A percentile compares a stretch with the other conserved stretches of the same genome.
Evolutionary conservation across 176 grass and related monocot genomes (phyloP).

Genomic region (Paspalum notatum): DNA sequence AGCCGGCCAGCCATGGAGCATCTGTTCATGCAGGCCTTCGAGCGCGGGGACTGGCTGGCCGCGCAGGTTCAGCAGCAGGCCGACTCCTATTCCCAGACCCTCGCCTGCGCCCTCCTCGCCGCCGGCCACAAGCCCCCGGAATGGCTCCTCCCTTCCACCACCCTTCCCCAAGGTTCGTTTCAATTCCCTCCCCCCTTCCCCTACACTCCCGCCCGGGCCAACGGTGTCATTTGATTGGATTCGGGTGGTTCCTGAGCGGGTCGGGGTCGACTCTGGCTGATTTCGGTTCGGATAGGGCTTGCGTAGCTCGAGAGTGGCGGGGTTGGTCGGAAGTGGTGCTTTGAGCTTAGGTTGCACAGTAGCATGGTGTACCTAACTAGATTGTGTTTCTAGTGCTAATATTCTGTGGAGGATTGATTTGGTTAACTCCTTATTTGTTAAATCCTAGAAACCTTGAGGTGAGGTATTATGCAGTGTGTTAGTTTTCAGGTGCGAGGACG

Average conservation of each 20-base stretch:
- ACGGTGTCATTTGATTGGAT: background rate
- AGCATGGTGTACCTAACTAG: background rate
- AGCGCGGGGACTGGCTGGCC: conserved; percentile 51
- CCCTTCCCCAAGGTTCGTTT: conserved; percentile 29
- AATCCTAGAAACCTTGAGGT: background rate
- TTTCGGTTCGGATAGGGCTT: background rate
- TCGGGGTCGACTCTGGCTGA: background rate
- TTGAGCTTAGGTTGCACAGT: background rate
- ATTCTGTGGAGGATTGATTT: conserved; percentile 16
- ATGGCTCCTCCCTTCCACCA: conserved; percentile 54
- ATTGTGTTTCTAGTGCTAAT: background rate
- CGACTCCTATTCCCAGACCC: conserved; percentile 62
- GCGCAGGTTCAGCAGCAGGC: conserved; percentile 67
- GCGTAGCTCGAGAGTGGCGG: background rate
- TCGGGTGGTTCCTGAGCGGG: background rate
- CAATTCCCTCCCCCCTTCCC: background rate
- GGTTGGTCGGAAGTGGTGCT: background rate
- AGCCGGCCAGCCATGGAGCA: conserved; percentile 65
- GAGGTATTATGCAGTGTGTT: background rate
- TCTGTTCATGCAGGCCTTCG: conserved; percentile 88
- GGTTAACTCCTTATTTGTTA: background rate
- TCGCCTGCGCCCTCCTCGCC: conserved; percentile 64
- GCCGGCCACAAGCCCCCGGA: conserved; percentile 54
- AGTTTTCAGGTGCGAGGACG: background rate
- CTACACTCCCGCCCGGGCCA: background rate